Percentiles rank a stretch among this genome's conserved stretches.
phyloP scores from a whole-genome alignment of 2,329 filamentous ascomycete species.

The Sclerotiophoma versabilis region DNA sequence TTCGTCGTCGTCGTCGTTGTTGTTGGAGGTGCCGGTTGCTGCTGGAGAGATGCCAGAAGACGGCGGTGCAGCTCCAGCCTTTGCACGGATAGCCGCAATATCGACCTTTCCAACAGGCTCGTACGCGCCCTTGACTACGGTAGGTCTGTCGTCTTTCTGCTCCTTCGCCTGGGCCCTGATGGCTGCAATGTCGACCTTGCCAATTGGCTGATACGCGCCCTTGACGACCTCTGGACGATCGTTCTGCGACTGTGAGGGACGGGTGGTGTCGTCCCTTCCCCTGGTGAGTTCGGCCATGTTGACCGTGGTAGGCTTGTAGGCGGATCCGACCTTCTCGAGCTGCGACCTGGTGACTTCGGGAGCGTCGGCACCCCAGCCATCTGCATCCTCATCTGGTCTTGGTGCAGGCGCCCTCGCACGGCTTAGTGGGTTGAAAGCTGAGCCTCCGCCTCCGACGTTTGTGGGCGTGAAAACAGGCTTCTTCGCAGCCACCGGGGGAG shows the following conservation, averaged over 20 bases:
- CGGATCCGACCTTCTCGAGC: slow-evolving; percentile 88
- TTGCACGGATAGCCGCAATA: slow-evolving; percentile 89
- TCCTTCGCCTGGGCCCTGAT: slow-evolving; percentile 78
- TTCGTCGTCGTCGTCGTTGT: slow-evolving; percentile 55
- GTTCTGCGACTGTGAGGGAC: slow-evolving; percentile 60
- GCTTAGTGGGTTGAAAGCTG: slow-evolving; percentile 72
- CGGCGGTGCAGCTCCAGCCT: slow-evolving; percentile 65
- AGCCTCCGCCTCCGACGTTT: slow-evolving; percentile 60
- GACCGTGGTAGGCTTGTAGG: slow-evolving; percentile 95
- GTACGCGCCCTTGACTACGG: slow-evolving; percentile 88
- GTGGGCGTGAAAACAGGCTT: slow-evolving; percentile 94
- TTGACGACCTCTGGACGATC: slow-evolving; percentile 71
- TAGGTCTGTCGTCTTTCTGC: slow-evolving; percentile 76
- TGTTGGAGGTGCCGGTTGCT: slow-evolving; percentile 50
- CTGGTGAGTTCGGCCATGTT: slow-evolving; percentile 86
- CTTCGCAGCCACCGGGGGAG: slow-evolving; percentile 75
- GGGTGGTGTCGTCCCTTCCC: slow-evolving; percentile 72
- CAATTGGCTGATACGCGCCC: slow-evolving; percentile 90
- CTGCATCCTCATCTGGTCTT: slow-evolving; percentile 72
- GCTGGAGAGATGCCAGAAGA: slow-evolving; percentile 52
- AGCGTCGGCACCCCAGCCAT: slow-evolving; percentile 95
- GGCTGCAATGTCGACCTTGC: slow-evolving; percentile 96
- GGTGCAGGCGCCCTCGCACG: slow-evolving; percentile 64
- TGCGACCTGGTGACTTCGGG: slow-evolving; percentile 87
- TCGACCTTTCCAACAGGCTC: slow-evolving; percentile 97